Conservation (phyloP, 129 eudicot genomes). For the Flaveria bidentis region DNA sequence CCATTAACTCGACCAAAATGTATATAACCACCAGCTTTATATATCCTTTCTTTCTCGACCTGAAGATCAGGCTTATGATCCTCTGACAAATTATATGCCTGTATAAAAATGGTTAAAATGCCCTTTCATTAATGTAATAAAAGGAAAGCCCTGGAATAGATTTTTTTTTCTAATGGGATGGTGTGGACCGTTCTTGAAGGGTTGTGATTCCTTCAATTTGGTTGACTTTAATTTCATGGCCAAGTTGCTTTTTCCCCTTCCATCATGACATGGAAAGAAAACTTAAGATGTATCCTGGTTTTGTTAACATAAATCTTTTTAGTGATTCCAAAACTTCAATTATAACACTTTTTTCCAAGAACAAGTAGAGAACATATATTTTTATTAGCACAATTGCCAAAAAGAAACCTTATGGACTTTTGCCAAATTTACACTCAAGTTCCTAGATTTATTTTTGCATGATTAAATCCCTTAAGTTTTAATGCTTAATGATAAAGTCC, state of each 20-base stretch:
- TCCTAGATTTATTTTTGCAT: background rate
- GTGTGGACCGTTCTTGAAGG: background rate
- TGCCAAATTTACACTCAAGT: background rate
- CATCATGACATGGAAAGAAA: background rate
- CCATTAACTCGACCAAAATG: conserved; percentile 86
- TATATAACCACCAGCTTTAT: conserved; percentile 86
- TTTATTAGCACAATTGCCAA: background rate
- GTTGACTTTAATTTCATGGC: background rate
- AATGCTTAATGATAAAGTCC: background rate
- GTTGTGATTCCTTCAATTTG: background rate
- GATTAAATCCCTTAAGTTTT: background rate
- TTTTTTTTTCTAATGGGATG: background rate
- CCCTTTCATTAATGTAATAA: conserved; percentile 15
- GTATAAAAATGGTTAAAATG: conserved; percentile 29
- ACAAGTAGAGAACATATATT: background rate
- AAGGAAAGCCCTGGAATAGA: background rate
- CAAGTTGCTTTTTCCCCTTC: background rate
- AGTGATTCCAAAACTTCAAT: background rate
- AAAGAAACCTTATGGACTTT: background rate
- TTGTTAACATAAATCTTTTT: background rate
- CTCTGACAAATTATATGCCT: conserved; percentile 74
- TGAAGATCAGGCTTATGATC: conserved; percentile 92
- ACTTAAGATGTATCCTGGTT: background rate
- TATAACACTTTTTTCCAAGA: background rate
- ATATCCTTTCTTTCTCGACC: conserved; percentile 75